phyloP scores from a whole-genome alignment of 163 green algal species.

The Chloromonas sp. region DNA sequence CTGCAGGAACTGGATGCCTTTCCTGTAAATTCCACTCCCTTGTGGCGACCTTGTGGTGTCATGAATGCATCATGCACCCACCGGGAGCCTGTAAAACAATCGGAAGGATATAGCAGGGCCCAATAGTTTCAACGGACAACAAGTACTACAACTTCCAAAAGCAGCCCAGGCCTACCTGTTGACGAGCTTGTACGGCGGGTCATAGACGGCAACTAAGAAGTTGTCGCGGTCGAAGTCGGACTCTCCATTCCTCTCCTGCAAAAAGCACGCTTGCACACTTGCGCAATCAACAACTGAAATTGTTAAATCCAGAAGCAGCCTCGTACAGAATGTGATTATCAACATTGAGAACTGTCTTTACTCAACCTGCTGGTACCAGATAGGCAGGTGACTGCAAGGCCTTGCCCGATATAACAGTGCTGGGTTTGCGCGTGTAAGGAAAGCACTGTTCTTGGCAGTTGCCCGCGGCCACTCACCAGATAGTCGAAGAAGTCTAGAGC shows the following conservation, averaged over 20 bases:
- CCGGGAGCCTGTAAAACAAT: no score
- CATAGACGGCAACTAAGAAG: background rate
- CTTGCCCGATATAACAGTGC: background rate
- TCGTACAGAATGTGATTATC: background rate
- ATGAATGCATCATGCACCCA: no score
- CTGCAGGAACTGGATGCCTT: no score
- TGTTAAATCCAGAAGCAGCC: background rate
- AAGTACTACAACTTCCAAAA: no score
- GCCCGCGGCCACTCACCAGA: background rate
- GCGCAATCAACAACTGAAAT: no score
- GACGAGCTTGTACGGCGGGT: background rate
- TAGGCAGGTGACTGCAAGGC: background rate
- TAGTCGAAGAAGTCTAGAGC: constrained; percentile 7
- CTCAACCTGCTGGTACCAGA: background rate
- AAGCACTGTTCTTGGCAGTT: background rate
- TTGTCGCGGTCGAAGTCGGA: background rate
- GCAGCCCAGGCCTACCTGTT: no score
- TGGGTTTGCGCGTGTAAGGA: background rate
- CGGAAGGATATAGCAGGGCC: no score
- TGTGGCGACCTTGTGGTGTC: no score
- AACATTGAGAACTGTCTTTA: background rate
- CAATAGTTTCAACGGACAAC: no score
- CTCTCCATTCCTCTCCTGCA: background rate
- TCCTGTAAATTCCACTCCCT: no score
- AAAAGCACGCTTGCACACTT: background rate